These are phyloP conservation scores for Penicillium italicum DNA, from an alignment of 2,329 filamentous ascomycete genomes.

Conservation along the genomic window DNA sequence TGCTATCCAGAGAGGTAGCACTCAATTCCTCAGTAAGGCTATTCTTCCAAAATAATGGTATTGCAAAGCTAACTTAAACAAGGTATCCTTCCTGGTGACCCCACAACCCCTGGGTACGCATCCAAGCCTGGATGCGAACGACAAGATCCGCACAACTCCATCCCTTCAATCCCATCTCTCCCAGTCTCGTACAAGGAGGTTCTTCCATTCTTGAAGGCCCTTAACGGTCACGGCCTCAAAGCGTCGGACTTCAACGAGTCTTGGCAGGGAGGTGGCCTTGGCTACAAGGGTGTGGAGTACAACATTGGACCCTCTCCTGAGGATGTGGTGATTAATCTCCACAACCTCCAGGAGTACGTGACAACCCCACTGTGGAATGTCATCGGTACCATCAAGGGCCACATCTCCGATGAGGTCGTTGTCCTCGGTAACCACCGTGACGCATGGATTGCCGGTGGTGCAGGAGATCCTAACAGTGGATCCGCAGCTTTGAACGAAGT, in stretches of 20 bases:
- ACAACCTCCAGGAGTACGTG: conserved; percentile 76
- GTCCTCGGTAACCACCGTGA: conserved; percentile 91
- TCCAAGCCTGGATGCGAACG: conserved; percentile 86
- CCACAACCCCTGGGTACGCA: conserved; percentile 89
- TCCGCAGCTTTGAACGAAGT: conserved; percentile 77
- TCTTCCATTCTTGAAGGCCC: conserved; percentile 77
- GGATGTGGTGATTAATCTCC: conserved; percentile 65
- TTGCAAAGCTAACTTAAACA: neutral
- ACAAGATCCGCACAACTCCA: conserved; percentile 63
- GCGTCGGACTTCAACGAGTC: conserved; percentile 67
- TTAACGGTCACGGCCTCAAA: conserved; percentile 83
- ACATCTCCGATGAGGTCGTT: conserved; percentile 77
- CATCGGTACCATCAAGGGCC: conserved; percentile 87
- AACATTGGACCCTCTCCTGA: conserved; percentile 79
- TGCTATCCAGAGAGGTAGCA: conserved; percentile 84
- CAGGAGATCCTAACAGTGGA: conserved; percentile 77
- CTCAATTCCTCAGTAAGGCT: conserved; percentile 70
- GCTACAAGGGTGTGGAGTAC: conserved; percentile 78
- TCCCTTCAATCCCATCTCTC: conserved; percentile 81
- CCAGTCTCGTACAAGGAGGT: conserved; percentile 88
- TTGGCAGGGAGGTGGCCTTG: conserved; percentile 71
- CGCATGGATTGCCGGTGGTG: conserved; percentile 83
- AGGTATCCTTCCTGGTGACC: conserved; percentile 65
- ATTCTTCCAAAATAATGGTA: neutral
- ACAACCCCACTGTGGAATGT: conserved; percentile 86